A percentile compares a stretch with the other conserved stretches of the same genome.
phyloP scores from a whole-genome alignment of 2,329 filamentous ascomycete genomes.

The Fusarium brevicatenulatum region DNA sequence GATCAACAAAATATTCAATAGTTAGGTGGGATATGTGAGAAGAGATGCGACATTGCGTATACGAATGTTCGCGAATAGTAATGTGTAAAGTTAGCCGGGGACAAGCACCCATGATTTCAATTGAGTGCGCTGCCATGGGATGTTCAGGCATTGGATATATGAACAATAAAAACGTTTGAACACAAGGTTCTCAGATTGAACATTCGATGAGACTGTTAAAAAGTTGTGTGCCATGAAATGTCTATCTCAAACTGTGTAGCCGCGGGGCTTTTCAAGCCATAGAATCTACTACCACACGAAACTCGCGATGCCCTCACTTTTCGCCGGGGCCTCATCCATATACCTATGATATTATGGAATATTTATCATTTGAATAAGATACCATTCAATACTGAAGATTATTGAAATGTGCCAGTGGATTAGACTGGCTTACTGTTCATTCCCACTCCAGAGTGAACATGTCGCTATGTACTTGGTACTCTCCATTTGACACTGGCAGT shows the following conservation, averaged over 20 bases:
- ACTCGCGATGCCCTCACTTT: background rate
- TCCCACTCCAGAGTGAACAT: background rate
- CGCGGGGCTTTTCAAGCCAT: background rate
- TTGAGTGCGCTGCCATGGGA: background rate
- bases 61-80: background rate
- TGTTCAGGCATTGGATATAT: background rate
- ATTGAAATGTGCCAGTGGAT: background rate
- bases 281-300: background rate
- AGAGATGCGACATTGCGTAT: background rate
- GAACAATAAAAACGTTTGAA: background rate
- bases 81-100: background rate
- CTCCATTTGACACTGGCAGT: background rate
- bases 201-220: background rate
- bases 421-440: background rate
- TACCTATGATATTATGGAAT: fast-evolving
- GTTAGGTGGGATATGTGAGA: no score
- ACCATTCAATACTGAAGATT: fast-evolving
- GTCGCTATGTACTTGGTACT: background rate
- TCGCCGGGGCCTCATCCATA: fast-evolving
- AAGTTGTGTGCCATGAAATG: background rate
- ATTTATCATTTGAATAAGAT: fast-evolving
- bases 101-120: background rate
- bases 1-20: background rate
- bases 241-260: background rate
- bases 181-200: background rate